Percentiles rank a stretch among this genome's conserved stretches.
These are phyloP conservation scores for Acmispon strigosus DNA, from an alignment of 306 rosid genomes.

Conservation along the genomic window DNA sequence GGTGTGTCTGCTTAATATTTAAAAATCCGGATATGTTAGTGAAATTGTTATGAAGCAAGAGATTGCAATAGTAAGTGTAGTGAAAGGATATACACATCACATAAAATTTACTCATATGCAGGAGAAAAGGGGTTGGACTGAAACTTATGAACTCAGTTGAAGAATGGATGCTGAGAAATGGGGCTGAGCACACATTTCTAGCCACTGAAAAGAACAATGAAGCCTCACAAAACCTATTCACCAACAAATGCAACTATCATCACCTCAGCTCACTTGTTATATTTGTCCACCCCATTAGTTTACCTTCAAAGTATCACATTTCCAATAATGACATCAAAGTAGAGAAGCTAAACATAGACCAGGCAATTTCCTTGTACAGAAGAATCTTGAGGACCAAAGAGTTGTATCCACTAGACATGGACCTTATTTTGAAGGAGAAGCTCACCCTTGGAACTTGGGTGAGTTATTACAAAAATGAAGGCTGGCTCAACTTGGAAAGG, in stretches of 20 bases:
- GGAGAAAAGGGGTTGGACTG: conserved; percentile 55
- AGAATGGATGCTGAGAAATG: conserved; percentile 69
- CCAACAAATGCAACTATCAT: conserved; percentile 52
- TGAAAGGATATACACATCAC: not conserved
- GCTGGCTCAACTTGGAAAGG: conserved; percentile 22
- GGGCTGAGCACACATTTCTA: conserved; percentile 50
- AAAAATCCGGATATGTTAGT: too few relatives aligned
- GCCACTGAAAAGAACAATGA: conserved; percentile 57
- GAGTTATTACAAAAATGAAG: conserved; percentile 50
- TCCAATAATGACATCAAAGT: conserved; percentile 38
- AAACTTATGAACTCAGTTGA: conserved; percentile 57
- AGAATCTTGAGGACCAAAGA: conserved; percentile 40
- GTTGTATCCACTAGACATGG: conserved; percentile 53
- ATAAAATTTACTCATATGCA: not conserved
- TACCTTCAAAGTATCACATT: conserved; percentile 27
- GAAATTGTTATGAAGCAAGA: not conserved
- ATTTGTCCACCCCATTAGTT: conserved; percentile 40
- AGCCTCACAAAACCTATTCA: conserved; percentile 56
- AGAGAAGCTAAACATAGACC: conserved; percentile 36
- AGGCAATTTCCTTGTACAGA: conserved; percentile 23
- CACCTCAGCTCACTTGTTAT: conserved; percentile 54
- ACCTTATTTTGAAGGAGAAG: conserved; percentile 55
- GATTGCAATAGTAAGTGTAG: not conserved
- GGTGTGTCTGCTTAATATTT: too few relatives aligned
- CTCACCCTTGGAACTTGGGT: conserved; percentile 69